Percentiles rank a stretch among this genome's conserved stretches.
These are phyloP conservation scores for Oryza longistaminata DNA, from an alignment of 176 grass and related monocot genomes.

Conservation along the genomic window DNA sequence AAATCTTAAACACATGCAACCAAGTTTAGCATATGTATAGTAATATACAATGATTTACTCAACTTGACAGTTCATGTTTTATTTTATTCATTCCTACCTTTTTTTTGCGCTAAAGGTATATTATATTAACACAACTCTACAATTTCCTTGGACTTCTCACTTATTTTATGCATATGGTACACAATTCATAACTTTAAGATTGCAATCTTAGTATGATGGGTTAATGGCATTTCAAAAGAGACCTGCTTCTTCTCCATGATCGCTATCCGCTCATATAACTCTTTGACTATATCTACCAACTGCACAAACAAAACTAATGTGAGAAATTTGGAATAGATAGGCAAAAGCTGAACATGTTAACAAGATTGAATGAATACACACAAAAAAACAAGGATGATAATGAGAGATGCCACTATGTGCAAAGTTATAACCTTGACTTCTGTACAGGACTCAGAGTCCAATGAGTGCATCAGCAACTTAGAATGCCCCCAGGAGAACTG, in stretches of 20 bases:
- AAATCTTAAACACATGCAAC: not conserved
- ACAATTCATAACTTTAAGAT: slow-evolving; percentile 13
- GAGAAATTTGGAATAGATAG: slow-evolving; percentile 2
- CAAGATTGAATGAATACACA: not conserved
- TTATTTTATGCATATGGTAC: not conserved
- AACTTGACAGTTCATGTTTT: not conserved
- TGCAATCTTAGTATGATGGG: not conserved
- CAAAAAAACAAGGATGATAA: slow-evolving; percentile 13
- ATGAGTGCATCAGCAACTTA: slow-evolving; percentile 24
- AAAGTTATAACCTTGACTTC: slow-evolving; percentile 44
- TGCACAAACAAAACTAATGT: slow-evolving; percentile 38
- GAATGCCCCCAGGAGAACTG: slow-evolving; percentile 23
- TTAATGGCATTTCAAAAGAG: slow-evolving; percentile 24
- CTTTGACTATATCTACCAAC: slow-evolving; percentile 52
- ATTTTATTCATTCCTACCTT: not conserved
- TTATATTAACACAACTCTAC: not conserved
- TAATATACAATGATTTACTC: not conserved
- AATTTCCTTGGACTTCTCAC: not conserved
- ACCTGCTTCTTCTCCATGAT: slow-evolving; percentile 72
- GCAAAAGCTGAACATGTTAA: slow-evolving; percentile 8
- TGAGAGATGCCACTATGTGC: not conserved
- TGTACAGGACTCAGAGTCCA: slow-evolving; percentile 32
- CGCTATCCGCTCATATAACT: slow-evolving; percentile 46
- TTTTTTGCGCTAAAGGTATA: not conserved
- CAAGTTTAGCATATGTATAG: not conserved